Conservation (phyloP, 2,329 filamentous ascomycete genomes). For the Penicillium concentricum region DNA sequence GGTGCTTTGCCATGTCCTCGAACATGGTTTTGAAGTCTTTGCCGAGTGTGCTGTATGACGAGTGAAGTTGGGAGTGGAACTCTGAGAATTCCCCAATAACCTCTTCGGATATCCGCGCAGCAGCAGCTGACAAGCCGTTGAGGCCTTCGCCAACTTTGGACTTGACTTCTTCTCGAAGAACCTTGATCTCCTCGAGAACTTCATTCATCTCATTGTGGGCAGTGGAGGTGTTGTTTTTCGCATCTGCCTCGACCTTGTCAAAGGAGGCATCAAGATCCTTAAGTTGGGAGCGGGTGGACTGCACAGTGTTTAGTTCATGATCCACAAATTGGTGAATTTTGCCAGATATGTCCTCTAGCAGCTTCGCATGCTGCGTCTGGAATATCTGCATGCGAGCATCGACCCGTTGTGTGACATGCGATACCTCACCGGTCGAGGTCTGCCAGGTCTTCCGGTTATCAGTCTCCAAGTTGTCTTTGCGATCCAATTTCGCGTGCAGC, state of each 20-base stretch:
- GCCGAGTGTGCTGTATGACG: conserved; percentile 79
- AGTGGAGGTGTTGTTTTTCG: conserved; percentile 51
- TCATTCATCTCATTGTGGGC: conserved; percentile 84
- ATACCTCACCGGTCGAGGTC: conserved; percentile 71
- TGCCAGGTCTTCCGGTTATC: conserved; percentile 79
- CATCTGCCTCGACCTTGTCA: conserved; percentile 63
- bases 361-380: conserved; percentile 66
- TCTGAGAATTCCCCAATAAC: conserved; percentile 79
- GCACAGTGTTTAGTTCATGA: conserved; percentile 70
- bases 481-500: conserved; percentile 79
- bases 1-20: conserved; percentile 72
- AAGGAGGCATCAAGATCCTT: conserved; percentile 68
- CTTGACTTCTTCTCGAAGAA: conserved; percentile 85
- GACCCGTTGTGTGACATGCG: conserved; percentile 72
- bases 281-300: conserved; percentile 68
- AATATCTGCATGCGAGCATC: conserved; percentile 74
- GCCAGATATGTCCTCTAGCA: conserved; percentile 65
- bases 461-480: conserved; percentile 79
- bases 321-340: conserved; percentile 76
- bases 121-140: conserved; percentile 76
- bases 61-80: conserved; percentile 81
- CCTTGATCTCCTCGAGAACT: conserved; percentile 89
- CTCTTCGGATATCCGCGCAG: conserved; percentile 84
- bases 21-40: conserved; percentile 85
- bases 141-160: conserved; percentile 79